Conservation (phyloP, 164 flowering plant genomes). For the Nymphaea colorata region DNA sequence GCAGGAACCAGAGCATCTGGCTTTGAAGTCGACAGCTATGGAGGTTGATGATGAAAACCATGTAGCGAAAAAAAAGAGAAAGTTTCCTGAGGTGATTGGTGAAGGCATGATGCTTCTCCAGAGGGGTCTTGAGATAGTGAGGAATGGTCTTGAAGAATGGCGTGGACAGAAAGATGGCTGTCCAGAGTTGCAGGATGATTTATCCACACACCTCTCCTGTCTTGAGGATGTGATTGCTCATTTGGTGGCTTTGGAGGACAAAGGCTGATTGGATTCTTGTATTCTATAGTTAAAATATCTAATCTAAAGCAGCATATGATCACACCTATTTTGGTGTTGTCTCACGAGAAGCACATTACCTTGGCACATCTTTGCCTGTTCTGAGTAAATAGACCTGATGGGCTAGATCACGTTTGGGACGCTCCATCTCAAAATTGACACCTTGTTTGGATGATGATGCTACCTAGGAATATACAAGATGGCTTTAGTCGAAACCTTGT, state of each 20-base stretch:
- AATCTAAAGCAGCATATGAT: neutral
- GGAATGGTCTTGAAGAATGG: conserved; percentile 56
- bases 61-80: conserved; percentile 44
- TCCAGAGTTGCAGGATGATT: conserved; percentile 38
- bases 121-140: conserved; percentile 52
- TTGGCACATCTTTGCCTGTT: neutral
- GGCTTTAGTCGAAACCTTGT: no score
- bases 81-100: conserved; percentile 56
- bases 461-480: no score
- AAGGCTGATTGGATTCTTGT: conserved; percentile 7
- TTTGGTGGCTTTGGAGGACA: conserved; percentile 34
- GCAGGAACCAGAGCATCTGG: conserved; percentile 8
- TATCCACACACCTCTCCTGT: conserved; percentile 36
- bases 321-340: neutral
- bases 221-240: conserved; percentile 61
- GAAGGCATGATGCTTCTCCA: conserved; percentile 65
- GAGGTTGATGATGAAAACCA: conserved; percentile 23
- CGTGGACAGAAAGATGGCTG: conserved; percentile 23
- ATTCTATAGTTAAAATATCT: no score
- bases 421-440: neutral
- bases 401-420: neutral
- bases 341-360: neutral
- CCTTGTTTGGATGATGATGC: no score
- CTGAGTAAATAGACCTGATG: neutral
- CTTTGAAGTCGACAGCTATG: conserved; percentile 7